Base-by-base conservation (phyloP, 1,284 basidiomycete species). In the Porodaedalea pini region DNA sequence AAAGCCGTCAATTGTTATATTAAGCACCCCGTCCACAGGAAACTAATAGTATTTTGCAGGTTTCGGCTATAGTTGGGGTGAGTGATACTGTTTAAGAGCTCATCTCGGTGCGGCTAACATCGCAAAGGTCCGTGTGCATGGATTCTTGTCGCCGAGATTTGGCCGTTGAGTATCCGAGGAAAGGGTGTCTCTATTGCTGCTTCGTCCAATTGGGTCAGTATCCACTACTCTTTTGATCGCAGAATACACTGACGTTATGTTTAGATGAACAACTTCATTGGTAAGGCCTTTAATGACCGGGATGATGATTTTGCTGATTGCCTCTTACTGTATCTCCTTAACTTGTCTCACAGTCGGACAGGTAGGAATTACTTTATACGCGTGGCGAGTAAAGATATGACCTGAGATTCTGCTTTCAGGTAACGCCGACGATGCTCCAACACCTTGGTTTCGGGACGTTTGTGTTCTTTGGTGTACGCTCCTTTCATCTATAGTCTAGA, bases 261-360 rank as follows among this genome's bases (percentile, higher is more conserved):
- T n/a, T 60, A 84, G 84, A 86, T 88, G 85, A 86, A 87, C 69
- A 87, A 86, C 68, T 88, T 86, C 68, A 87, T 87, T 62, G 82
- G 82, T 78, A 64, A 64, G 74, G 66, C 2, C 1, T 48, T n/a
- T 27, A n/a, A 41, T 19, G 21, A 27, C n/a, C n/a, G n/a, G n/a
- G n/a, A n/a, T n/a, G n/a, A n/a, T n/a, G n/a, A n/a, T n/a, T n/a
- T n/a, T n/a, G n/a, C n/a, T n/a, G n/a, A n/a, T n/a, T n/a, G n/a
- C n/a, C n/a, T n/a, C n/a, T n/a, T n/a, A n/a, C n/a, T n/a, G n/a
- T n/a, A n/a, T n/a, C n/a, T n/a, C n/a, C n/a, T 0, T 21, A 57
- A 40, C 45, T 31, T 25, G 43, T 36, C 36, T 36, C 56, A 15
- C 51, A 45, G 48, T 56, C 11, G 44, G 47, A 21, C 37, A 52